These are phyloP conservation scores for Colletotrichum plurivorum DNA, from an alignment of 2,329 filamentous ascomycete species.

Conservation along the genomic window DNA sequence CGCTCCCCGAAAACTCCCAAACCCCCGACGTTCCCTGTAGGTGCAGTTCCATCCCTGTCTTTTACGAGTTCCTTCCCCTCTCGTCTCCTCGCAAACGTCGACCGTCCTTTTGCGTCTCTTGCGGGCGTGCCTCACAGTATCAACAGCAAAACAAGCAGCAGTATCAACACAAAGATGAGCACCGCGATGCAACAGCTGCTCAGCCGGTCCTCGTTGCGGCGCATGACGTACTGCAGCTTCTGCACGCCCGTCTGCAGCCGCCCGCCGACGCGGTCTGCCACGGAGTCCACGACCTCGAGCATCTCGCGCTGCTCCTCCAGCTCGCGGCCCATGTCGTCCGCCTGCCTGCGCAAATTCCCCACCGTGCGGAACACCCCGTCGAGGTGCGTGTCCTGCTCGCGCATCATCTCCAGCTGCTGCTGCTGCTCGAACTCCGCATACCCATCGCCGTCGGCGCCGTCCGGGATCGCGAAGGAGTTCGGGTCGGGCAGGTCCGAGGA, in stretches of 20 bases:
- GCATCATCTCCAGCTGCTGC: conserved; percentile 91
- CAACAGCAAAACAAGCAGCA: conserved; percentile 85
- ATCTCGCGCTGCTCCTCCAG: conserved; percentile 94
- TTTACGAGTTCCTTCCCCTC: neutral
- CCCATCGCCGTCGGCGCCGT: conserved; percentile 70
- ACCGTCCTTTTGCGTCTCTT: neutral
- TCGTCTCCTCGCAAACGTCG: no score
- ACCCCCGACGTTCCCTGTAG: neutral
- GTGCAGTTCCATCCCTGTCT: neutral
- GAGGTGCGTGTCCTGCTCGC: conserved; percentile 92
- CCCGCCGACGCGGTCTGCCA: conserved; percentile 89
- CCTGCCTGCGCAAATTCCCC: conserved; percentile 89
- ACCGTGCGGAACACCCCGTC: conserved; percentile 95
- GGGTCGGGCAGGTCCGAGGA: conserved; percentile 66
- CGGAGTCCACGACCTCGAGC: conserved; percentile 85
- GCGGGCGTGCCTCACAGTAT: conserved; percentile 63
- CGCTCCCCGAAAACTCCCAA: conserved; percentile 36
- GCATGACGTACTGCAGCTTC: conserved; percentile 87
- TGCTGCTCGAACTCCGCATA: conserved; percentile 88
- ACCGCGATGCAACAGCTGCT: conserved; percentile 94
- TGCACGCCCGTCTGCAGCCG: conserved; percentile 89
- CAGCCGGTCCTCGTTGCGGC: conserved; percentile 87
- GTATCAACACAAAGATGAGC: conserved; percentile 88
- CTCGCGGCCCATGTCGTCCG: conserved; percentile 95
- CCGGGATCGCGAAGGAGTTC: conserved; percentile 71